Evolutionary conservation across 139 green algal species (phyloP), one percentile per base, ranked within the genome.

Genomic region (Picochlorum sp.): DNA sequence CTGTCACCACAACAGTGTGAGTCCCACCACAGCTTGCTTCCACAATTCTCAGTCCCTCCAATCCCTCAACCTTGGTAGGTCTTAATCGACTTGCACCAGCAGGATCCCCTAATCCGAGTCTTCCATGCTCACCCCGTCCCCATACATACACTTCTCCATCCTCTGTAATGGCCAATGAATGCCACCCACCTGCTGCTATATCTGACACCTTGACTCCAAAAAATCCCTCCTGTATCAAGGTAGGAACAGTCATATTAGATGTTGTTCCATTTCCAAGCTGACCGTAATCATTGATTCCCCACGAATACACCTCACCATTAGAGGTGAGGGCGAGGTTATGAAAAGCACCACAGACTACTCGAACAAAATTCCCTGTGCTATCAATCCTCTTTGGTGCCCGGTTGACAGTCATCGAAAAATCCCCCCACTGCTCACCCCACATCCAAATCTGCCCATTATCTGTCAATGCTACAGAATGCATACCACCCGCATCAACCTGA

Each of bases 391-490:
- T 63, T 7, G 77, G 76, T 3, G 26, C 10, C 11, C 77, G 51
- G 38, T 85, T 60, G 6, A 88, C 57, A 30, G 74, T 63, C 60
- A 92, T 72, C 18, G 63, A 71, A 61, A 95, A 94, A 21, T 60
- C 45, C 3, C 67, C 45, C 26, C 61, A 75, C 11, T 60, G 61
- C 52, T 79, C 57, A 16, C 65, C 77, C 58, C 52, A 76, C n/a
- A 44, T 74, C 59, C 79, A 81, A 51, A 95, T 82, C 59, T 91
- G 65, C 0, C 88, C 88, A 3, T 63, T 63, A 18, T 88, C 77
- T 4, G 87, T 92, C 15, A 97, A 79, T 16, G 84, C 88, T 45
- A 96, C 72, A 4, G 81, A 91, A 76, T 96, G 89, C 89, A 96
- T 96, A 66, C 89, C 89, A 15, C 90, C 90, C 54, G 81, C 84